phyloP scores from a whole-genome alignment of 2,329 filamentous ascomycete species.

The Botrytis elliptica region DNA sequence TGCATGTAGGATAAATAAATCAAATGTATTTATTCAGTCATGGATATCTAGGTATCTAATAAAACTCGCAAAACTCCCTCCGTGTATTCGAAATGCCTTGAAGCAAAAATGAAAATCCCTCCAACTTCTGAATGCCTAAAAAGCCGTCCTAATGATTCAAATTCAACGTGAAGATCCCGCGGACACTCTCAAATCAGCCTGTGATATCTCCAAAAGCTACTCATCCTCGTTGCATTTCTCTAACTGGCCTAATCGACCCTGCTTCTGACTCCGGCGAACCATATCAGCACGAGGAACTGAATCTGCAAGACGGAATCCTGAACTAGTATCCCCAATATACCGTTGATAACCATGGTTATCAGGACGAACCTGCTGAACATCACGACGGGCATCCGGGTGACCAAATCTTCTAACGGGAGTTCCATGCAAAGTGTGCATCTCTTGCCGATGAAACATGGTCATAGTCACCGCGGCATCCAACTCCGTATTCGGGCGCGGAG shows the following conservation, averaged over 20 bases:
- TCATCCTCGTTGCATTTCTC: not conserved
- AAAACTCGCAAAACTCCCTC: not conserved
- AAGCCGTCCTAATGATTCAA: not conserved
- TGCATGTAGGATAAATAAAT: not conserved
- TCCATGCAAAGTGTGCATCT: not conserved
- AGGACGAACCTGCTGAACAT: not conserved
- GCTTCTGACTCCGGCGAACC: not conserved
- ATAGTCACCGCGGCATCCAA: not conserved
- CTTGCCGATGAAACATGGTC: conserved; percentile 1
- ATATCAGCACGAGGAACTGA: not conserved
- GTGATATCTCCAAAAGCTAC: not conserved
- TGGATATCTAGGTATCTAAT: not conserved
- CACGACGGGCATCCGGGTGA: rapidly evolving
- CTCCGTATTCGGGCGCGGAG: not conserved
- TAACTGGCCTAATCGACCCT: not conserved
- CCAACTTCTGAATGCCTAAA: not conserved
- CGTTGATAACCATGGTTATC: not conserved
- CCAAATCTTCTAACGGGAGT: no score
- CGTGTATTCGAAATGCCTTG: no score
- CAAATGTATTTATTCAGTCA: not conserved
- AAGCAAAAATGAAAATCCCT: not conserved
- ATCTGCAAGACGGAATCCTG: not conserved
- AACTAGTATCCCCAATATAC: not conserved
- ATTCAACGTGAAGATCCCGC: not conserved
- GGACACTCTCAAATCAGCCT: not conserved